Percentiles rank a stretch among this genome's conserved stretches.
Conservation (phyloP, 2,329 filamentous ascomycete species). For the Hypoxylon sp. region DNA sequence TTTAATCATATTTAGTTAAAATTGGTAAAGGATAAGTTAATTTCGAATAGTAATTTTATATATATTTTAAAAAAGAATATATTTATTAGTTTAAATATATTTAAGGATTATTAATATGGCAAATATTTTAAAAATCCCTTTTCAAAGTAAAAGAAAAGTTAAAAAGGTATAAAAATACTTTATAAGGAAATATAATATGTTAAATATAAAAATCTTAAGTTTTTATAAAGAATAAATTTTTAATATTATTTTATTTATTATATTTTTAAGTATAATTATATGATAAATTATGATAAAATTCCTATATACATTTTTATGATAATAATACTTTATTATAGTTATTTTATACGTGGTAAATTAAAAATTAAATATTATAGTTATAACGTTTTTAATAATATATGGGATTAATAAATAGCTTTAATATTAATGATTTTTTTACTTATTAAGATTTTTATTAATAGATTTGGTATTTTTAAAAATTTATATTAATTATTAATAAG, state of each 20-base stretch:
- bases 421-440: slow-evolving; percentile 1
- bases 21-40: not conserved
- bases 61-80: not conserved
- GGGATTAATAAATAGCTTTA: not conserved
- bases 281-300: not conserved
- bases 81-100: not conserved
- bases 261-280: not conserved
- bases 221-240: not conserved
- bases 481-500: slow-evolving; percentile 18
- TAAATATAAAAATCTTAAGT: not conserved
- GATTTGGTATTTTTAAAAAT: slow-evolving; percentile 11
- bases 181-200: not conserved
- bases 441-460: not conserved
- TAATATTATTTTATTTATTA: slow-evolving; percentile 7
- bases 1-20: no score
- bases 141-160: no score
- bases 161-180: not conserved
- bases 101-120: no score
- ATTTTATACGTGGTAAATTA: not conserved
- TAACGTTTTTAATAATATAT: not conserved
- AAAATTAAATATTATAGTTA: slow-evolving; percentile 2
- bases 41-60: not conserved
- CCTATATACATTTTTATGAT: not conserved
- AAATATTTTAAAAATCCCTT: no score
- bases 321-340: not conserved